Base-by-base conservation (phyloP, 495 filamentous ascomycete species). In the Lineolata rhizophorae region DNA sequence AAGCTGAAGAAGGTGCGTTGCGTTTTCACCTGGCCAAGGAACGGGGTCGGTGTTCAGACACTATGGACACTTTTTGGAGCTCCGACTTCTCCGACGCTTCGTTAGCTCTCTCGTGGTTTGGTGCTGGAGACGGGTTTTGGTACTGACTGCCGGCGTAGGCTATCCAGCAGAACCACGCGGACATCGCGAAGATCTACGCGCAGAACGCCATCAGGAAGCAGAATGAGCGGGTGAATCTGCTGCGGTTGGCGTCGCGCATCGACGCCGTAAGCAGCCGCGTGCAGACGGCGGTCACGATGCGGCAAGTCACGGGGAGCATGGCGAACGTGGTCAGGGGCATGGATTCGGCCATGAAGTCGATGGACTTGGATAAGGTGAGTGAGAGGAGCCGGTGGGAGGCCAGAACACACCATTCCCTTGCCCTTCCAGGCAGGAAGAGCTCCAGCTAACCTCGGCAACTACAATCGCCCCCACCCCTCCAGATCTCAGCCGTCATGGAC, bases 141-240 rank as follows among this genome's bases (percentile, higher is more conserved):
- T n/a, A 13, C 13, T 11, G 18, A 24, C 14, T 12, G 33, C 20
- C 13, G 5, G 15, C 15, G 27, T 34, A 61, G 58, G 62, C 67
- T 14, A 66, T 73, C 50, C 60, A 65, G 45, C 56, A 65, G 56
- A 58, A 67, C 59, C 58, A 75, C 61, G 51, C 67, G 49, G 78
- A 84, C 44, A 82, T 79, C 34, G 74, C 73, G 16, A 75, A 76
- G 44, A 73, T 82, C 48, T 80, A 82, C 49, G 69, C 70, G n/a
- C 74, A 82, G 48, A 83, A 83, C 49, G 74, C 77, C 26, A 77
- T 77, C 31, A 73, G 78, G 3, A 81, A 85, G 55, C 62, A 70
- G 40, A 79, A 72, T 45, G 68, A 74, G 42, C 58, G 67, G 27
- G 45, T 73, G 36, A 70, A 74, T 43, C 64, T 74, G 13, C 55